Base-by-base conservation (phyloP, 352 stramenopile genomes). In the Globisporangium paroecandrum region DNA sequence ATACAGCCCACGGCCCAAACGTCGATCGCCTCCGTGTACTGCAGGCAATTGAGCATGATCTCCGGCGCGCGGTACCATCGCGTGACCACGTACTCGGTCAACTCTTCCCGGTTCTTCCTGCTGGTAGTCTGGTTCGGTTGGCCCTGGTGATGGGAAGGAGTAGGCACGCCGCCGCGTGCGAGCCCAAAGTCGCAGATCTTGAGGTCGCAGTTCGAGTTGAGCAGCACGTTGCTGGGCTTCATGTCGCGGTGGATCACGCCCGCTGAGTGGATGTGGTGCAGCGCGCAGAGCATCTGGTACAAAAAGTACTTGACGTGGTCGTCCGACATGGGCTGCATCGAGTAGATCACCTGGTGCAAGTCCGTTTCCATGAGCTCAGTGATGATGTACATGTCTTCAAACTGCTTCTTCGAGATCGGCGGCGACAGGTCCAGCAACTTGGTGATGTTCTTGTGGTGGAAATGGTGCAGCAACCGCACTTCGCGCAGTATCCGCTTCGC, bases 401-500 rank as follows among this genome's bases (percentile, higher is more conserved):
- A 98, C 57, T 97, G 87, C 67, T 96, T 89, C n/a, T 96, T 81
- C 64, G 91, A 95, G 62, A 77, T 79, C 46, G 96, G 94, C 22
- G 93, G 88, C 76, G 95, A 87, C 75, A 98, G 86, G 79, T 98
- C 94, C 9, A 92, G 71, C 68, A 99, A 82, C 20, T 78, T 70
- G 20, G 98, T 97, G 72, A 99, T 97, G 73, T 98, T 97, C 74
- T 97, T 91, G 73, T 95, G 89, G 25, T 81, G 73, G 88, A 98
- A 93, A 58, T 95, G 87, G 15, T 79, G 75, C 29, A 97, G 58
- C 27, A 97, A 66, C 18, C 87, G 77, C 66, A 98, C 95, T 72
- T 98, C 97, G 15, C 97, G 82, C 32, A 99, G 77, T 71, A 99
- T 99, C 22, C 97, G 89, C 76, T 99, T 99, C 18, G 97, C 97